These are phyloP conservation scores for Magnusiomyces fungicola DNA, from an alignment of 1,139 yeast genomes.

Conservation along the genomic window DNA sequence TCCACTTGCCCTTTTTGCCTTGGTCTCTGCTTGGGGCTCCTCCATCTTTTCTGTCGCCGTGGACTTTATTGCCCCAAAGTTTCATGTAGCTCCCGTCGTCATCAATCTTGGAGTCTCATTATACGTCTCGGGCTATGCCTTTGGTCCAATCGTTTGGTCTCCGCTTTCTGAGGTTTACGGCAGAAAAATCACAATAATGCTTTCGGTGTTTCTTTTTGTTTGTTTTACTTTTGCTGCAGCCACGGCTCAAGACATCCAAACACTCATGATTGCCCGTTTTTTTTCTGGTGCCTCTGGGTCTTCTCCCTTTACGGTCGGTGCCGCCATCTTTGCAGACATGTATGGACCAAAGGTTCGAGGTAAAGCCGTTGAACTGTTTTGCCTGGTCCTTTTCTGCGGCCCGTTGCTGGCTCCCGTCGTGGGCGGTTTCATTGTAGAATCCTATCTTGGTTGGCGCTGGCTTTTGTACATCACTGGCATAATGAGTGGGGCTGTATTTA, in stretches of 20 bases:
- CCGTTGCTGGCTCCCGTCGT: conserved; percentile 66
- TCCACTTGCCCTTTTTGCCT: conserved; percentile 27
- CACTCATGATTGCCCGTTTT: conserved; percentile 64
- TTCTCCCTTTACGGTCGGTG: conserved; percentile 74
- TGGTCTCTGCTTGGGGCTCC: conserved; percentile 38
- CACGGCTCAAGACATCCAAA: conserved; percentile 64
- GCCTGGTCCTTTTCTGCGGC: conserved; percentile 63
- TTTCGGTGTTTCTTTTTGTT: conserved; percentile 49
- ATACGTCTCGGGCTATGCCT: conserved; percentile 73
- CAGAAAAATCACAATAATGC: conserved; percentile 49
- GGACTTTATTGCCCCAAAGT: conserved; percentile 25
- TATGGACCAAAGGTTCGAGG: conserved; percentile 58
- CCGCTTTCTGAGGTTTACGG: conserved; percentile 75
- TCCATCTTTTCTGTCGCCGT: conserved; percentile 38
- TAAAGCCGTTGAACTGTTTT: conserved; percentile 56
- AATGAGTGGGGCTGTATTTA: conserved; percentile 36
- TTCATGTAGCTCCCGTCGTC: conserved; percentile 28
- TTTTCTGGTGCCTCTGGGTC: conserved; percentile 73
- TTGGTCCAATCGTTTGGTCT: conserved; percentile 77
- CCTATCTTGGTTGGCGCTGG: conserved; percentile 53
- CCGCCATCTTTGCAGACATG: conserved; percentile 76
- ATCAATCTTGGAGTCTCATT: conserved; percentile 53
- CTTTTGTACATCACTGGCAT: conserved; percentile 48
- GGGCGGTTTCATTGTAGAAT: conserved; percentile 32
- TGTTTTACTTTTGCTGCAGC: conserved; percentile 66